A percentile compares a stretch with the other conserved stretches of the same genome.
Evolutionary conservation across 106 monocot species (phyloP).

Genomic region (Apostasia ramifera): DNA sequence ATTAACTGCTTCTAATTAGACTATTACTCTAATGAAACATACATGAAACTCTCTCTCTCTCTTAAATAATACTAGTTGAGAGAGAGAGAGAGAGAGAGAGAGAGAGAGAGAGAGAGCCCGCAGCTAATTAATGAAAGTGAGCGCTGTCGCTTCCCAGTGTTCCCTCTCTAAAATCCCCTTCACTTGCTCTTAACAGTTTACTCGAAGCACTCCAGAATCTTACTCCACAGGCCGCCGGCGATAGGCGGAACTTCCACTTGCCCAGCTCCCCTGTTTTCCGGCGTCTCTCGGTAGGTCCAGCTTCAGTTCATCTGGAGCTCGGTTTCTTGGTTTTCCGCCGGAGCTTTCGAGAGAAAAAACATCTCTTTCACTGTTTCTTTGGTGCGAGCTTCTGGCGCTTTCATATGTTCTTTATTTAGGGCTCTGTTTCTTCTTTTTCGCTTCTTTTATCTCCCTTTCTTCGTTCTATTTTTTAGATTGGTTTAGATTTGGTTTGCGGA

Average conservation of each 20-base stretch:
- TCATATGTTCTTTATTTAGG: not conserved
- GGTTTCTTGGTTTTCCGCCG: no score
- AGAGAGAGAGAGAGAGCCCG: not conserved
- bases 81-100: not conserved
- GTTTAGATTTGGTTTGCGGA: not conserved
- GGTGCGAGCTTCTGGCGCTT: not conserved
- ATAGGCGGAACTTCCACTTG: not conserved
- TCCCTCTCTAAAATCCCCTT: not conserved
- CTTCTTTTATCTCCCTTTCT: not conserved
- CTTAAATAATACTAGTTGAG: not conserved
- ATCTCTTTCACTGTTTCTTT: not conserved
- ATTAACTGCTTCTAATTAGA: not conserved
- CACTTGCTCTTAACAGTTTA: no score
- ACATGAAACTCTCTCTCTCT: not conserved
- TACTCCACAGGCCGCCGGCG: not conserved
- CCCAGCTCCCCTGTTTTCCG: not conserved
- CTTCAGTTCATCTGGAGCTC: no score
- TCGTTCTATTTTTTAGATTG: not conserved
- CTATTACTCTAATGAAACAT: not conserved
- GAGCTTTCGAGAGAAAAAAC: not conserved
- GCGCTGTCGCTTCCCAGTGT: not conserved
- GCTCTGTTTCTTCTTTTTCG: not conserved
- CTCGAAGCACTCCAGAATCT: not conserved
- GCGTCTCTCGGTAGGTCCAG: conserved; percentile 1
- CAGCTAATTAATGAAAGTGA: not conserved